phyloP scores from a whole-genome alignment of 306 rosid genomes.

The Elaeagnus macrophylla region DNA sequence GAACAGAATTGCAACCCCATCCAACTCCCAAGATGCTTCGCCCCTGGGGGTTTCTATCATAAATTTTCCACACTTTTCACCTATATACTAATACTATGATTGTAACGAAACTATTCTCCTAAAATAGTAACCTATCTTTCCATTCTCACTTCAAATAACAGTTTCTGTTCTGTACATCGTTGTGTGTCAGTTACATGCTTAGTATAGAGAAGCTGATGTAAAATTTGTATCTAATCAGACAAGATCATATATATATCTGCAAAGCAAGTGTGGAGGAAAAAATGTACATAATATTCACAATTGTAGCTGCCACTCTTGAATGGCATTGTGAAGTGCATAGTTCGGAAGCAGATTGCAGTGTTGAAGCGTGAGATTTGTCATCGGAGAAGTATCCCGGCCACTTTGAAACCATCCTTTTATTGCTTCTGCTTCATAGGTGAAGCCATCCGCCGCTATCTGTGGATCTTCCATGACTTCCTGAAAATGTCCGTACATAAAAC shows the following conservation, averaged over 20 bases:
- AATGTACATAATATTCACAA: conserved; percentile 15
- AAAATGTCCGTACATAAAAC: conserved; percentile 21
- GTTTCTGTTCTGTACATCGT: no score
- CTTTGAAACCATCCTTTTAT: conserved; percentile 81
- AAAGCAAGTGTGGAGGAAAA: not conserved
- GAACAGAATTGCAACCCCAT: no score
- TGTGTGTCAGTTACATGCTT: no score
- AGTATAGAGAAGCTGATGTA: no score
- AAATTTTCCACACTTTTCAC: no score
- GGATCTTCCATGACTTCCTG: conserved; percentile 96
- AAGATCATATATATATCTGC: not conserved
- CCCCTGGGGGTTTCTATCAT: no score
- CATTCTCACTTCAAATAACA: no score
- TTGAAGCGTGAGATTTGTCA: conserved; percentile 89
- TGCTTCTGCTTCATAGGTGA: conserved; percentile 87
- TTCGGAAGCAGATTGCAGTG: conserved; percentile 80
- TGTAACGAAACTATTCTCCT: no score
- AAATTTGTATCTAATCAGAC: no score
- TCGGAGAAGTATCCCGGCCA: conserved; percentile 87
- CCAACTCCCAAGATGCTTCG: no score
- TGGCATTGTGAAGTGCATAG: conserved; percentile 77
- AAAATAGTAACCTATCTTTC: no score
- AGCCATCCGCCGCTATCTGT: conserved; percentile 91
- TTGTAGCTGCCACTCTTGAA: conserved; percentile 82
- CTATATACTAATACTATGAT: no score